A percentile compares a stretch with the other conserved stretches of the same genome.
Evolutionary conservation across 2,329 filamentous ascomycete species (phyloP).

Genomic region (Salinomyces thailandicus): DNA sequence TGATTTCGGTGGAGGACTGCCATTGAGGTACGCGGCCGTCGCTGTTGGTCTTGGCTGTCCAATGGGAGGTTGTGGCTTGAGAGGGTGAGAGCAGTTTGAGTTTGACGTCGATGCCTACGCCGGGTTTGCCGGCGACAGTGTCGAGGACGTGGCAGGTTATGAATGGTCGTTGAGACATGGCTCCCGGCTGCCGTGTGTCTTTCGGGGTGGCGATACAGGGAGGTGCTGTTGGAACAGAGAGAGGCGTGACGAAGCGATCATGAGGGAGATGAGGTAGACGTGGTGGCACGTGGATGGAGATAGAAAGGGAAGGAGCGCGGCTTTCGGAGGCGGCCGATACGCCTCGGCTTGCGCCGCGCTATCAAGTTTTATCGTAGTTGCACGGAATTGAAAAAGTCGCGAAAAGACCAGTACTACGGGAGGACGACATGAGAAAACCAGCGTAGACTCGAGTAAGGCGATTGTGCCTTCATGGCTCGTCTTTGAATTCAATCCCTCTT

Average conservation of each 20-base stretch:
- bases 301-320: not conserved
- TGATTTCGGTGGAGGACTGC: conserved; percentile 39
- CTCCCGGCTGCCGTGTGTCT: too few species aligned
- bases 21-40: conserved; percentile 66
- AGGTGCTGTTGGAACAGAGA: not conserved
- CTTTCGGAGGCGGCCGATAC: not conserved
- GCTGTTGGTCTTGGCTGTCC: conserved; percentile 59
- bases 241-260: not conserved
- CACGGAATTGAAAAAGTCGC: too few species aligned
- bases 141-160: conserved; percentile 86
- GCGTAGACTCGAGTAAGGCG: too few species aligned
- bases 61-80: conserved; percentile 34
- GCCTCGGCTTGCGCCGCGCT: too few species aligned
- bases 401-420: too few species aligned
- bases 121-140: conserved; percentile 63
- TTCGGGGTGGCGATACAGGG: not conserved
- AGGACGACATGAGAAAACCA: too few species aligned
- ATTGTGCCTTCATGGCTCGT: too few species aligned
- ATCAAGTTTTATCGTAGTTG: too few species aligned
- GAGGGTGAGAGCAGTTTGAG: conserved; percentile 40
- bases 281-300: not conserved
- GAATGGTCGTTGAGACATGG: conserved; percentile 33
- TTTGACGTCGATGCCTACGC: conserved; percentile 53
- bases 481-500: too few species aligned
- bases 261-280: not conserved